These are phyloP conservation scores for Ceriops decandra DNA, from an alignment of 345 rosid genomes.

Conservation along the genomic window DNA sequence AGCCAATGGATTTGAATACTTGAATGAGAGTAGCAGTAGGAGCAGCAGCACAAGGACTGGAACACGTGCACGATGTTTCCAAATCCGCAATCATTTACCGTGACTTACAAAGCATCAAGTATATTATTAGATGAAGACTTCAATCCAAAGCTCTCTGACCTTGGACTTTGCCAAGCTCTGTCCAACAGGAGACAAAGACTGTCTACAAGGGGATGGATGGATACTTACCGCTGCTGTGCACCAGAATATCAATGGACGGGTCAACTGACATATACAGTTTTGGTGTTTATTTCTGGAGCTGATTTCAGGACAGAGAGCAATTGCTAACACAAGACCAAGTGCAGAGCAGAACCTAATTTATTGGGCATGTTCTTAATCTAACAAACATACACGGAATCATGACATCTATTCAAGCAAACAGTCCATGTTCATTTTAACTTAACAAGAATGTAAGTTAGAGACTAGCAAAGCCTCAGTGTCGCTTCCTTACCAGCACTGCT, in stretches of 20 bases:
- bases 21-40: slow-evolving; percentile 50
- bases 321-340: slow-evolving; percentile 38
- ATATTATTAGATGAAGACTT: slow-evolving; percentile 44
- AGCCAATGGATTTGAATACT: slow-evolving; percentile 45
- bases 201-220: slow-evolving; percentile 58
- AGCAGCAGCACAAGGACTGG: slow-evolving; percentile 46
- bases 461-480: too few species aligned
- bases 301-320: slow-evolving; percentile 47
- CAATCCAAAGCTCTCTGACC: slow-evolving; percentile 53
- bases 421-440: too few species aligned
- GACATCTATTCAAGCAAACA: too few species aligned
- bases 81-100: slow-evolving; percentile 49
- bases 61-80: slow-evolving; percentile 44
- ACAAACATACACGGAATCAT: too few species aligned
- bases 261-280: slow-evolving; percentile 48
- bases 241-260: slow-evolving; percentile 53
- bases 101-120: slow-evolving; percentile 51
- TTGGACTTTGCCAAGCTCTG: slow-evolving; percentile 55
- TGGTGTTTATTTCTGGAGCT: slow-evolving; percentile 51
- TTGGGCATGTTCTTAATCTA: slow-evolving; percentile 32
- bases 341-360: slow-evolving; percentile 45
- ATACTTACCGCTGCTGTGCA: slow-evolving; percentile 56
- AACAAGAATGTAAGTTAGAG: too few species aligned
- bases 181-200: slow-evolving; percentile 48
- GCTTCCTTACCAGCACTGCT: too few species aligned